Base-by-base conservation (phyloP, 805 yeast genomes). In the Aciculoconidium aculeatum region DNA sequence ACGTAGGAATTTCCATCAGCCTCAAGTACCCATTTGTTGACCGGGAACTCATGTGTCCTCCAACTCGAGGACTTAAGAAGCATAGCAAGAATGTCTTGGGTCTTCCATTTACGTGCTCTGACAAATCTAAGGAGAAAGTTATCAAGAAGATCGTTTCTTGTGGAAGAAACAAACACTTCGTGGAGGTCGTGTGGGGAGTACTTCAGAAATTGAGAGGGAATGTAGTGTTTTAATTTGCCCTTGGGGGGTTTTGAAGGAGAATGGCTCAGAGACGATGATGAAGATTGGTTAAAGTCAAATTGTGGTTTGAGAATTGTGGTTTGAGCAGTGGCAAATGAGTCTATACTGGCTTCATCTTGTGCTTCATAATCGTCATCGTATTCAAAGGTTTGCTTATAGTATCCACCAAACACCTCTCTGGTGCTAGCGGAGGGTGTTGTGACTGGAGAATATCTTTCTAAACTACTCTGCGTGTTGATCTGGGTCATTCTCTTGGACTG, bases 41-140 rank as follows among this genome's bases (percentile, higher is more conserved):
- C 76, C 6, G 74, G 61, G 32, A 67, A 66, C 37, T 73, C 81
- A 23, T 67, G 65, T 10, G 62, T 39, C 49, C 96, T 75, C 95
- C 96, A 88, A 37, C 71, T 65, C 41, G 85, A 52, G 5, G 94
- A 78, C 37, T 70, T 65, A n/a, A 79, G 66, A 28, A 85, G 47
- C 94, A 87, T 86, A 12, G 64, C 61, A 33, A 83, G 51, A 0
- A 86, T 68, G 46, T 77, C 73, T 42, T 75, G 79, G 13, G 77
- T 66, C 40, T 81, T 75, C 79, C 86, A 86, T 58, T 86, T 86
- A 58, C 96, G 77, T 21, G 96, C 96, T 43, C 95, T 70, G 15
- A 84, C 57, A 46, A 80, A 88, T 45, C 94, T 71, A 47, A 88
- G 65, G 17, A 85, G 28, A 41, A 79, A 55, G 44, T 82, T 80